Percentiles rank a stretch among this genome's conserved stretches.
Conservation (phyloP, 2,329 filamentous ascomycete species). For the Cladosporium sp. region DNA sequence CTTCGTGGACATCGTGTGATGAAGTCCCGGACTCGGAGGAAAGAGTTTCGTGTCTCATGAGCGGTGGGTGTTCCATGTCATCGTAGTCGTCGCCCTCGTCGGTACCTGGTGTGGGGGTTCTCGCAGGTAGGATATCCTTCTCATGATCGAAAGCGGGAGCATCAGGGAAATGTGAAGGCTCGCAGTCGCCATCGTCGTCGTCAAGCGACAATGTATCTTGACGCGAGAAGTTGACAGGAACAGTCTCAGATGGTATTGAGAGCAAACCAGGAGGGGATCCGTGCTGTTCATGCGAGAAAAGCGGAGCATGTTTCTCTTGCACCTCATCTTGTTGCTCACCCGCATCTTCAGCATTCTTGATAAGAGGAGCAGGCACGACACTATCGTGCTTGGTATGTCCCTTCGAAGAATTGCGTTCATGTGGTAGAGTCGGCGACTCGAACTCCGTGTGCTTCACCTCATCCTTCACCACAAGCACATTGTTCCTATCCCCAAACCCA, state of each 20-base stretch:
- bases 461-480: constrained; percentile 40
- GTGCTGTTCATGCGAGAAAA: constrained; percentile 37
- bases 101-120: not conserved
- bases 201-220: constrained; percentile 26
- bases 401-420: not conserved
- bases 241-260: not conserved
- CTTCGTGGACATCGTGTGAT: not conserved
- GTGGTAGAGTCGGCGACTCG: constrained; percentile 3
- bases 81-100: constrained; percentile 26
- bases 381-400: constrained; percentile 3
- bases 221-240: constrained; percentile 19
- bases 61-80: constrained; percentile 32
- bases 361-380: not conserved
- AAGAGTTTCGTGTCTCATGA: constrained; percentile 36
- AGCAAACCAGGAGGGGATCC: not conserved
- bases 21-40: not conserved
- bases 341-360: not conserved
- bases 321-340: constrained; percentile 10
- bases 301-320: constrained; percentile 27
- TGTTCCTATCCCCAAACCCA: constrained; percentile 56
- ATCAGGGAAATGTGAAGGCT: not conserved
- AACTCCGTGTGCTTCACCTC: constrained; percentile 4
- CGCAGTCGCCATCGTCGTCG: constrained; percentile 5
- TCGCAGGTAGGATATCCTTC: not conserved
- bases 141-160: constrained; percentile 17